phyloP scores from a whole-genome alignment of 306 rosid genomes.

The Vicia villosa region DNA sequence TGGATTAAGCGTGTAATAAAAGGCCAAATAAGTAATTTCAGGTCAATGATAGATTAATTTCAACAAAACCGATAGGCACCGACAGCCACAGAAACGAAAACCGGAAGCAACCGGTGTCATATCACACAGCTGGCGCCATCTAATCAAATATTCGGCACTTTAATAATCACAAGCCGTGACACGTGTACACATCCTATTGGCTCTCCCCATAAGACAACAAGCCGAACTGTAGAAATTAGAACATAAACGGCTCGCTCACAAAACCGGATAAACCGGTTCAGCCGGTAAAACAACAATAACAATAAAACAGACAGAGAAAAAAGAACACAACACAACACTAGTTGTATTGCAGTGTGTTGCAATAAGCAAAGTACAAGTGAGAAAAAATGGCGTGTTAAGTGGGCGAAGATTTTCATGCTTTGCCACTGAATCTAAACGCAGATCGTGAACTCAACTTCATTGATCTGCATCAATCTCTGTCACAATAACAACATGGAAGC shows the following conservation, averaged over 20 bases:
- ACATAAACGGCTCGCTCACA: neutral
- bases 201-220: neutral
- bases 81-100: constrained; percentile 46
- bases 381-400: constrained; percentile 56
- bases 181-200: constrained; percentile 33
- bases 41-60: neutral
- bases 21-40: constrained; percentile 34
- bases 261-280: constrained; percentile 41
- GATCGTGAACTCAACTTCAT: neutral
- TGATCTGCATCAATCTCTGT: constrained; percentile 34
- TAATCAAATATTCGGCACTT: neutral
- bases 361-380: constrained; percentile 26
- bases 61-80: constrained; percentile 49
- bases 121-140: constrained; percentile 52
- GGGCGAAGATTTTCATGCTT: constrained; percentile 57
- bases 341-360: neutral
- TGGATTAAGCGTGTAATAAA: neutral
- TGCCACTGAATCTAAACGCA: constrained; percentile 17
- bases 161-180: neutral
- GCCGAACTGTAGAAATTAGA: constrained; percentile 8
- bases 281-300: constrained; percentile 40
- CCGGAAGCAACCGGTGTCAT: constrained; percentile 45
- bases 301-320: constrained; percentile 18
- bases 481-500: constrained; percentile 63
- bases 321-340: neutral